Conservation (phyloP, 805 yeast genomes). For the Ogataea minuta region DNA sequence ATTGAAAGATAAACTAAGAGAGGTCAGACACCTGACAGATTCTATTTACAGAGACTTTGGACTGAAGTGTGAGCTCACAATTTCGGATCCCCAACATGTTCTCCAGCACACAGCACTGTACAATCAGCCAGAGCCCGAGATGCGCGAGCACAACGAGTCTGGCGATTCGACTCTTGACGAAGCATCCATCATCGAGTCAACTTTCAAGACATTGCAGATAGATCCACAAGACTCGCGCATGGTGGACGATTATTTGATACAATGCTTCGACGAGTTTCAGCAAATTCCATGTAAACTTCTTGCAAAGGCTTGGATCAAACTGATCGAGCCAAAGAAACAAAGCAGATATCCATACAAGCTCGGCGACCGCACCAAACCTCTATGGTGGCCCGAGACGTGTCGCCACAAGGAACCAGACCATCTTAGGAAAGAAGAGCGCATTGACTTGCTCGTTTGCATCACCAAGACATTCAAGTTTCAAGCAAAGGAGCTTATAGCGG, state of each 20-base stretch:
- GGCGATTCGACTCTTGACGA: slow-evolving; percentile 10
- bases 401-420: slow-evolving; percentile 76
- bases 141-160: neutral
- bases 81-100: slow-evolving; percentile 12
- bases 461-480: slow-evolving; percentile 27
- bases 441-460: slow-evolving; percentile 46
- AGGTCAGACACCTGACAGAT: slow-evolving; percentile 14
- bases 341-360: slow-evolving; percentile 58
- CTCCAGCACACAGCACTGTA: neutral
- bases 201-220: slow-evolving; percentile 18
- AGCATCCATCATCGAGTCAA: slow-evolving; percentile 10
- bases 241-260: slow-evolving; percentile 26
- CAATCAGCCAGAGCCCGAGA: neutral
- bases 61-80: slow-evolving; percentile 10
- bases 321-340: slow-evolving; percentile 66
- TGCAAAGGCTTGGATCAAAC: slow-evolving; percentile 66
- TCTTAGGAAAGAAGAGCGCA: slow-evolving; percentile 55
- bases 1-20: slow-evolving; percentile 11
- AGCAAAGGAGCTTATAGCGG: slow-evolving; percentile 21
- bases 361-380: slow-evolving; percentile 50
- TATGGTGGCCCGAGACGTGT: slow-evolving; percentile 68
- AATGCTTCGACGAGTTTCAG: slow-evolving; percentile 40
- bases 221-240: slow-evolving; percentile 19
- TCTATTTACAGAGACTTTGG: slow-evolving; percentile 17
- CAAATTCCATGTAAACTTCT: slow-evolving; percentile 59